Evolutionary conservation across 805 yeast species (phyloP).

Genomic region (Yueomyces sinensis): DNA sequence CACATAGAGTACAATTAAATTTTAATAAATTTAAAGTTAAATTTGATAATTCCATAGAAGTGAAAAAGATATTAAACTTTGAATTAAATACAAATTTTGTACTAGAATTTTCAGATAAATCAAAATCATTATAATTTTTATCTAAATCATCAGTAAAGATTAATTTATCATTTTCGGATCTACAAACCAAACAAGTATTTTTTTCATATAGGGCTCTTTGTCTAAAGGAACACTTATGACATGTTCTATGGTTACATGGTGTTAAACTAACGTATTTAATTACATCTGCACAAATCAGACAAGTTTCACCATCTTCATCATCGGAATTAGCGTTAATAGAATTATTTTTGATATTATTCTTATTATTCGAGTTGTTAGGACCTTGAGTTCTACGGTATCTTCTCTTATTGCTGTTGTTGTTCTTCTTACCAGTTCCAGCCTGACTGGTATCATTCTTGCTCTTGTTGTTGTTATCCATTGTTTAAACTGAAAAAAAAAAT

Average conservation of each 20-base stretch:
- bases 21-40: slow-evolving; percentile 40
- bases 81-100: slow-evolving; percentile 19
- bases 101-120: slow-evolving; percentile 18
- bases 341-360: neutral
- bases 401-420: neutral
- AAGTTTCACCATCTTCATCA: slow-evolving; percentile 32
- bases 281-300: slow-evolving; percentile 77
- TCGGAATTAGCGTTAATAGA: slow-evolving; percentile 15
- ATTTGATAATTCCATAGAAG: slow-evolving; percentile 34
- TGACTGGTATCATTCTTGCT: no score
- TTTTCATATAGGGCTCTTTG: slow-evolving; percentile 71
- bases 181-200: slow-evolving; percentile 68
- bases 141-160: slow-evolving; percentile 40
- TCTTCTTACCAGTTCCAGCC: neutral
- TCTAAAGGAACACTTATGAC: slow-evolving; percentile 72
- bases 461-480: no score
- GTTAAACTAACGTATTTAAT: slow-evolving; percentile 54
- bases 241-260: slow-evolving; percentile 75
- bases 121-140: slow-evolving; percentile 26
- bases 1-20: slow-evolving; percentile 43
- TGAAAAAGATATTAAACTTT: slow-evolving; percentile 46
- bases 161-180: slow-evolving; percentile 49
- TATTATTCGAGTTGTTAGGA: slow-evolving; percentile 4
- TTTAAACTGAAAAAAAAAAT: no score
- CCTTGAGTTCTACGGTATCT: slow-evolving; percentile 13